Evolutionary conservation across 148 eudicot species (phyloP), one percentile per base, ranked within the genome.

Genomic region (Dianthus caryophyllus): DNA sequence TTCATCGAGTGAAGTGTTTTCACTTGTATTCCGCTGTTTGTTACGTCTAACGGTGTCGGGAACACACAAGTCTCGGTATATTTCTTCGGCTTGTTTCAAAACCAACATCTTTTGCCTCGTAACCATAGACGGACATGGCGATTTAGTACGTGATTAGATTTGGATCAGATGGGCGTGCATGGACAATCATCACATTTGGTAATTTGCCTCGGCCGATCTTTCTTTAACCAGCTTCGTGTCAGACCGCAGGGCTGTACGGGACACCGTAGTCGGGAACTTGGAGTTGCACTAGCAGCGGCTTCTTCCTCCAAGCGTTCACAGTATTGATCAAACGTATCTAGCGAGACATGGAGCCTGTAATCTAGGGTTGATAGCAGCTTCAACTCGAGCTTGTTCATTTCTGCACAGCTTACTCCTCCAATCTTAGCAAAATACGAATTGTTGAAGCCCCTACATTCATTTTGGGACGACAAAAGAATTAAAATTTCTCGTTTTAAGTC

Each of bases 381-480:
- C 82, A 81, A 5, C 67, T 85, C 90, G 65, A 85, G 64, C 49
- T 61, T 71, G 76, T 83, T 85, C 73, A 83, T 78, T 68, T 85
- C 87, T 51, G 61, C 54, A 12, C 72, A 79, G 62, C 76, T 80
- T 25, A 85, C 52, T 13, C 89, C 89, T 79, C 97, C 97, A 47
- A 92, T 90, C 82, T 80, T 85, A 4, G 98, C 98, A 73, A 85
- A 92, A 72, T 92, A 85, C 48, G 88, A 85, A 71, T 92, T 92
- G 64, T 81, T 85, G 79, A 69, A 92, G 76, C 80, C 78, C 65
- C 97, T 92, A 83, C 61, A 72, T 77, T 67, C 53, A 4, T n/a
- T n/a, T n/a, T n/a, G n/a, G n/a, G n/a, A n/a, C n/a, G n/a, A n/a
- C n/a, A n/a, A n/a, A n/a, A n/a, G n/a, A n/a, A n/a, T n/a, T n/a